Percentiles rank a stretch among this genome's conserved stretches.
Evolutionary conservation across 192 early-diverging fungal genomes (phyloP).

Genomic region (Thoreauomyces humboldtii): DNA sequence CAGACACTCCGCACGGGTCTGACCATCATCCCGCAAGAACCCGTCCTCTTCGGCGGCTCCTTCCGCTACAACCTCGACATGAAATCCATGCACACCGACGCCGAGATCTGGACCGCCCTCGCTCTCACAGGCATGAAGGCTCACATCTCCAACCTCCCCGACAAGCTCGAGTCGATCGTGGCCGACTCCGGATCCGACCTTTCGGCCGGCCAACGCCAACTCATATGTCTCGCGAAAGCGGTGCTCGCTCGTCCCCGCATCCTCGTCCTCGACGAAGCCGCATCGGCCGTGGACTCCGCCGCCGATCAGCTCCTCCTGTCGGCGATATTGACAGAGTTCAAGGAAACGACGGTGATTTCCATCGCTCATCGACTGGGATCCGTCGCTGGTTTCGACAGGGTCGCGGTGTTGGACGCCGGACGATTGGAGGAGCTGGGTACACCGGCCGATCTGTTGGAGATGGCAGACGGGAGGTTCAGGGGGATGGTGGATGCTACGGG

Average conservation of each 20-base stretch:
- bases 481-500: slow-evolving; percentile 43
- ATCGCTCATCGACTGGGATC: slow-evolving; percentile 78
- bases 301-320: slow-evolving; percentile 72
- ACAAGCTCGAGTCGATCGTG: neutral
- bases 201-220: slow-evolving; percentile 59
- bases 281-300: slow-evolving; percentile 65
- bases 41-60: slow-evolving; percentile 62
- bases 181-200: neutral
- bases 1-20: slow-evolving; percentile 61
- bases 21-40: slow-evolving; percentile 82
- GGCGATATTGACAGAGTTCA: slow-evolving; percentile 17
- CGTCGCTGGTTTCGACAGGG: slow-evolving; percentile 79
- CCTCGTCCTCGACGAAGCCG: slow-evolving; percentile 52
- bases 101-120: slow-evolving; percentile 56
- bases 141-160: neutral
- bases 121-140: neutral
- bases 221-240: slow-evolving; percentile 53
- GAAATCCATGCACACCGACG: slow-evolving; percentile 49
- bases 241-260: slow-evolving; percentile 43
- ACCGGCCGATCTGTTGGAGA: slow-evolving; percentile 48
- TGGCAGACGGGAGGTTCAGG: slow-evolving; percentile 56
- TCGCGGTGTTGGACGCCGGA: slow-evolving; percentile 75
- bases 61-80: slow-evolving; percentile 86
- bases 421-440: slow-evolving; percentile 72
- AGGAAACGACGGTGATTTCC: slow-evolving; percentile 60